These are phyloP conservation scores for Paecilomyces dactylethromorphus DNA, from an alignment of 2,329 filamentous ascomycete species.

Conservation along the genomic window DNA sequence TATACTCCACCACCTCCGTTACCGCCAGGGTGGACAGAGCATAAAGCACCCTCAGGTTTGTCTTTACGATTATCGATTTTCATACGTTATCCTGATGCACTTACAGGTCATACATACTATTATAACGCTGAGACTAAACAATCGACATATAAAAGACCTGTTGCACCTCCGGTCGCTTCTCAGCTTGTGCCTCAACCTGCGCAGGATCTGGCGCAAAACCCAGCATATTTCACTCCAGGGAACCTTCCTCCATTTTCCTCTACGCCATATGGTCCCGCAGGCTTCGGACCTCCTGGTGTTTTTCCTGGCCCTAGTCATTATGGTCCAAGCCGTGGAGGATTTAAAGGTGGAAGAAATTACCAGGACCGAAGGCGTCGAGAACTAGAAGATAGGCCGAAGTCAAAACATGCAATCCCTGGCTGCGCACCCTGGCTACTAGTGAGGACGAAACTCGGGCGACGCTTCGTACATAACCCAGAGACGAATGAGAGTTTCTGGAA, in stretches of 20 bases:
- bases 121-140: slow-evolving; percentile 76
- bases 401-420: slow-evolving; percentile 70
- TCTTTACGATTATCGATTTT: slow-evolving; percentile 8
- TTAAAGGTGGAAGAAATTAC: slow-evolving; percentile 46
- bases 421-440: slow-evolving; percentile 85
- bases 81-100: slow-evolving; percentile 8
- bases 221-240: slow-evolving; percentile 23
- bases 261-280: slow-evolving; percentile 17
- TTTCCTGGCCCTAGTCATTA: slow-evolving; percentile 16
- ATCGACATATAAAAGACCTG: slow-evolving; percentile 81
- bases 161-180: slow-evolving; percentile 20
- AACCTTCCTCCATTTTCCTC: slow-evolving; percentile 30
- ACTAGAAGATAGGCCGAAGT: slow-evolving; percentile 72
- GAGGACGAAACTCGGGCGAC: slow-evolving; percentile 80
- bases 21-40: slow-evolving; percentile 82
- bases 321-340: slow-evolving; percentile 40
- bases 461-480: slow-evolving; percentile 82
- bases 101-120: slow-evolving; percentile 73
- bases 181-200: slow-evolving; percentile 28
- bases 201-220: slow-evolving; percentile 35
- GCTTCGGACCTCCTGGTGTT: slow-evolving; percentile 19
- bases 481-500: slow-evolving; percentile 94
- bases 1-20: slow-evolving; percentile 63
- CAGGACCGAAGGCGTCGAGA: slow-evolving; percentile 59
- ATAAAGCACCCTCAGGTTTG: slow-evolving; percentile 72